Evolutionary conservation across 1,139 yeast genomes (phyloP).

Genomic region (Blastobotrys ciferrii): DNA sequence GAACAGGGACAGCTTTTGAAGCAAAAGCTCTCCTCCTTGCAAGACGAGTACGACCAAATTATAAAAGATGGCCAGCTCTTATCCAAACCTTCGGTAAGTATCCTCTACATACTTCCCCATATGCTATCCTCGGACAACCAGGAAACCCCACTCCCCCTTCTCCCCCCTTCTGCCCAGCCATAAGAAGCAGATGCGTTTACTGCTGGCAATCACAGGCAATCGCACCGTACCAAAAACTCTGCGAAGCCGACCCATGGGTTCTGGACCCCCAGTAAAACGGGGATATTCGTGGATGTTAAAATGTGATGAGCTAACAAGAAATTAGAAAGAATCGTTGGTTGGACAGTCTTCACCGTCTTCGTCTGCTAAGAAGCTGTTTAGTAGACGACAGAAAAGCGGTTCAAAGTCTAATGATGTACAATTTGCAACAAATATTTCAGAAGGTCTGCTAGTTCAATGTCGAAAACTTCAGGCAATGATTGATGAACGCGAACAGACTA

Average conservation of each 20-base stretch:
- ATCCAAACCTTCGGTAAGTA: conserved; percentile 4
- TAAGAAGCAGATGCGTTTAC: too few species aligned
- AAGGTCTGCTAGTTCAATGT: conserved; percentile 73
- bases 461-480: conserved; percentile 60
- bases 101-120: neutral
- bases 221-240: too few species aligned
- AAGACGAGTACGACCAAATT: conserved; percentile 23
- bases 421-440: conserved; percentile 81
- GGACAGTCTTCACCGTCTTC: neutral
- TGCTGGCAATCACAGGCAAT: too few species aligned
- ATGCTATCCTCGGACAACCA: too few species aligned
- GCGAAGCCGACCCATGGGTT: too few species aligned
- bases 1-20: conserved; percentile 14
- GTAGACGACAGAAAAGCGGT: conserved; percentile 2
- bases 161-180: too few species aligned
- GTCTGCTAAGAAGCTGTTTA: conserved; percentile 1
- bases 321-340: neutral
- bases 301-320: too few species aligned
- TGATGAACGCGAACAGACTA: conserved; percentile 55
- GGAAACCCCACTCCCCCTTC: too few species aligned
- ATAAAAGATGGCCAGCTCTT: conserved; percentile 15
- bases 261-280: too few species aligned
- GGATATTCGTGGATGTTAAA: too few species aligned
- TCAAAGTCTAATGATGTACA: conserved; percentile 55
- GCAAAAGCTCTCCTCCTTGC: conserved; percentile 18